Evolutionary conservation across 2,329 filamentous ascomycete species (phyloP).

Genomic region (Nemania sp.): DNA sequence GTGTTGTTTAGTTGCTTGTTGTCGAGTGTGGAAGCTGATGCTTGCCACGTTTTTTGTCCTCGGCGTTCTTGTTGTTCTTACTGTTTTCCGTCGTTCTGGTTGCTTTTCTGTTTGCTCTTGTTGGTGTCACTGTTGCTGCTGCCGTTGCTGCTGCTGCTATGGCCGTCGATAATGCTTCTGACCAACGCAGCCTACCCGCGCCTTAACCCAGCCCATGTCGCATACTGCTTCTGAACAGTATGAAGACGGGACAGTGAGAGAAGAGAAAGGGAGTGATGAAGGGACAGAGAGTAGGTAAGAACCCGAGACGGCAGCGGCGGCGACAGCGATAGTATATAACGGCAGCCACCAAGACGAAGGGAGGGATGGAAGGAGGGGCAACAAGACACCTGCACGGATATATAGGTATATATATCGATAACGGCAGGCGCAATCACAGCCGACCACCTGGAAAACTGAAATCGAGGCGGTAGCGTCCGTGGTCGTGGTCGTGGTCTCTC

Average conservation of each 20-base stretch:
- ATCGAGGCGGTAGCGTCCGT: conserved; percentile 11
- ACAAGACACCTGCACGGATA: too few species aligned
- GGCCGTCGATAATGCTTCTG: conserved; percentile 45
- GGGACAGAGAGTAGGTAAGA: not conserved
- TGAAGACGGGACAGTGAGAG: conserved; percentile 11
- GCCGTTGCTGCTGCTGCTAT: conserved; percentile 36
- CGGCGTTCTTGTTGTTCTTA: conserved; percentile 6
- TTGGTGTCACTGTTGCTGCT: conserved; percentile 20
- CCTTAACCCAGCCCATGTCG: conserved; percentile 47
- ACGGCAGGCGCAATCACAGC: not conserved
- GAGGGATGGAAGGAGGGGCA: conserved; percentile 6
- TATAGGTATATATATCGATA: conserved; percentile 1
- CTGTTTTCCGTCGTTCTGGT: not conserved
- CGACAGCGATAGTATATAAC: not conserved
- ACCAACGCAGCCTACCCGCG: conserved; percentile 48
- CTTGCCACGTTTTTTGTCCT: too few species aligned
- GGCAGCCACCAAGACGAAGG: not conserved
- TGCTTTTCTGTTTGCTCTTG: conserved; percentile 16
- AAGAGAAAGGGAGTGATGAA: conserved; percentile 11
- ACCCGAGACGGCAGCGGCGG: not conserved
- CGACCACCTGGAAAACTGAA: conserved; percentile 10
- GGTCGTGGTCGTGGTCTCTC: conserved; percentile 13
- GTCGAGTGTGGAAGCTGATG: conserved; percentile 2
- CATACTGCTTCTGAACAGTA: conserved; percentile 33
- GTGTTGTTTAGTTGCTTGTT: not conserved